Percentiles rank a stretch among this genome's conserved stretches.
Evolutionary conservation across 2,329 filamentous ascomycete species (phyloP).

Genomic region (Huntiella omanensis): DNA sequence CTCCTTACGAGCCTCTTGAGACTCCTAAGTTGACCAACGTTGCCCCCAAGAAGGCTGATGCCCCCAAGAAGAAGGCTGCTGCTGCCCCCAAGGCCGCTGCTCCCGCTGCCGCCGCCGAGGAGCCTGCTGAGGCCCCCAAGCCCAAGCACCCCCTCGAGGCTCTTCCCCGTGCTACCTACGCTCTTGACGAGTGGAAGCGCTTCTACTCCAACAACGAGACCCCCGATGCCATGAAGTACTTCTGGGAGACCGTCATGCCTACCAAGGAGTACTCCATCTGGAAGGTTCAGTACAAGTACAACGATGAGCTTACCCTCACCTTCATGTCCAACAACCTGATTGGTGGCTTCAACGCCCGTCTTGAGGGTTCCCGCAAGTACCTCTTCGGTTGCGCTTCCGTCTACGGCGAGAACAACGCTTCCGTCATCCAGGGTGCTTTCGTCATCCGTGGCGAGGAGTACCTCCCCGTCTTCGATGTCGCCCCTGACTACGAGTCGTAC

Average conservation of each 20-base stretch:
- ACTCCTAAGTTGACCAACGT: conserved; percentile 54
- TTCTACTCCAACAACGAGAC: conserved; percentile 95
- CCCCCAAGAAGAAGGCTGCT: conserved; percentile 33
- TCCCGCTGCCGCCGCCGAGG: conserved; percentile 20
- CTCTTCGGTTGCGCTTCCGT: conserved; percentile 83
- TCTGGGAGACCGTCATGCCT: conserved; percentile 82
- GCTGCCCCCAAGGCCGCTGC: conserved; percentile 20
- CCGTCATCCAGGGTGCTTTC: conserved; percentile 82
- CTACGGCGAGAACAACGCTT: conserved; percentile 76
- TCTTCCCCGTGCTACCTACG: conserved; percentile 60
- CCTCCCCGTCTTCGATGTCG: conserved; percentile 79
- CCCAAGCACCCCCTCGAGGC: conserved; percentile 88
- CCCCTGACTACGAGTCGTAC: conserved; percentile 95
- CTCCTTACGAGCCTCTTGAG: conserved; percentile 62
- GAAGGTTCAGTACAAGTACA: conserved; percentile 96
- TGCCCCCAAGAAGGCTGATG: conserved; percentile 61
- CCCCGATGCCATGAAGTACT: conserved; percentile 74
- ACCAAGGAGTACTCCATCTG: conserved; percentile 92
- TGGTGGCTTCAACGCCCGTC: conserved; percentile 91
- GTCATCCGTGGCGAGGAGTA: conserved; percentile 83
- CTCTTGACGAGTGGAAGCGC: conserved; percentile 96
- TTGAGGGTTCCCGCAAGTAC: conserved; percentile 96
- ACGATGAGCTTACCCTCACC: conserved; percentile 85
- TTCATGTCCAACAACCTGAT: conserved; percentile 99
- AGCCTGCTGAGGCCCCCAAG: conserved; percentile 50